Base-by-base conservation (phyloP, 108 stramenopile genomes). In the Pelagomonas calceolata region DNA sequence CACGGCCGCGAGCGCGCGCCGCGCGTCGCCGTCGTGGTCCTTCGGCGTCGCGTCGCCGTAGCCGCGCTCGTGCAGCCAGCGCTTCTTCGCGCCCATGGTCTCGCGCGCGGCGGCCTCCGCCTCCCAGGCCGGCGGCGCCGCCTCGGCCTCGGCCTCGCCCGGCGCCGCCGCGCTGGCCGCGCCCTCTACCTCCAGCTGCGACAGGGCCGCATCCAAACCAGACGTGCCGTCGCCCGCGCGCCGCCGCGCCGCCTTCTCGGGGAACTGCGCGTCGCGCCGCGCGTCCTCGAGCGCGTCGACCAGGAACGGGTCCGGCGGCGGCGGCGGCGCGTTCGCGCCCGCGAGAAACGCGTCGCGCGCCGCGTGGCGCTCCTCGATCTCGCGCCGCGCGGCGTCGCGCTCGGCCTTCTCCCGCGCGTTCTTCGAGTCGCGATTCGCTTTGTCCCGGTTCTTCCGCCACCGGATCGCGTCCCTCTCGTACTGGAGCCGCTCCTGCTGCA, bases 401-500 rank as follows among this genome's bases (percentile, higher is more conserved):
- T 17, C 51, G 21, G 51, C 51, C 14, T 12, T 5, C 39, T 43
- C 39, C 9, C 35, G 14, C 5, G 31, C 34, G 26, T 3, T 21
- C 34, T 9, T 3, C 31, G 26, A 14, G 10, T 18, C 35, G 1
- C 35, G 30, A 36, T 0, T 14, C 68, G 51, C 39, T 31, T 51
- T 46, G 69, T 69, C 45, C 30, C 32, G 30, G 36, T 18, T 51
- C 33, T 69, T 69, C 7, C 45, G 35, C 44, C 69, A 60, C 51
- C 0, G 7, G 51, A 60, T 26, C 21, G 29, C 26, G 4, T 45
- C 32, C 7, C 69, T 21, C n/a, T 76, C 76, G 35, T 73, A 67
- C 3, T 64, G 43, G 15, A 31, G 70, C 36, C 69, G 74, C 69
- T 71, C 44, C 30, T 65, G 75, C 1, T 67, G 46, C 32, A 86